Evolutionary conservation across 176 grass and related monocot species (phyloP), one percentile per base, ranked within the genome.

Genomic region (Carex parvula): DNA sequence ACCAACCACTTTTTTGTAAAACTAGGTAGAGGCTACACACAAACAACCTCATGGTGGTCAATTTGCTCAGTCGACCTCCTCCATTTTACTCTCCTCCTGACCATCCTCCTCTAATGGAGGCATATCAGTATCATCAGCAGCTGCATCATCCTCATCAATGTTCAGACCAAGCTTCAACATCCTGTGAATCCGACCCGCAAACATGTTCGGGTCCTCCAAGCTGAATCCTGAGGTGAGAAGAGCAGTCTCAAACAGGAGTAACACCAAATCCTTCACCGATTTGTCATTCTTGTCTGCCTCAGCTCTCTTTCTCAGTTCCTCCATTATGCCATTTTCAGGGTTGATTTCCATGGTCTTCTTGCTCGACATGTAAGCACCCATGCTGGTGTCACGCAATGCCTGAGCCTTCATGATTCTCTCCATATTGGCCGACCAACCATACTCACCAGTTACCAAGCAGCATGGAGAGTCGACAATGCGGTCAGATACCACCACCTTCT

Each of bases 281-380:
- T 84, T 90, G 75, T 90, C 89, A 3, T 90, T 90, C 74, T 84
- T 87, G 57, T 90, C 89, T 0, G 81, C 81, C 35, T 90, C 89
- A 0, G 84, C 85, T 57, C 89, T 29, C 66, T 90, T 90, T 74
- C 85, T 80, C 9, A 90, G 64, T 56, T 90, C 85, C 29, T 90
- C 89, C 89, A 90, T 90, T 24, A 90, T 90, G 1, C 61, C 70
- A 21, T 90, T 90, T 66, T 90, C 89, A n/a, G 89, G 89, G 16
- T 90, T 90, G 72, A 90, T 90, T 64, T 90, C 89, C 89, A 90
- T 81, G 0, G 85, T 90, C 65, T 90, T 90, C 85, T 77, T 84
- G 65, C 81, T 87, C 0, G 85, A 76, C 89, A 90, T 90, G 56
- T 90, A 26, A 0, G 26, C 26, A 26, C 26, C 26, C 26, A 26